These are phyloP conservation scores for Apophysomyces sp. DNA, from an alignment of 371 early-diverging fungal species.

Conservation along the genomic window DNA sequence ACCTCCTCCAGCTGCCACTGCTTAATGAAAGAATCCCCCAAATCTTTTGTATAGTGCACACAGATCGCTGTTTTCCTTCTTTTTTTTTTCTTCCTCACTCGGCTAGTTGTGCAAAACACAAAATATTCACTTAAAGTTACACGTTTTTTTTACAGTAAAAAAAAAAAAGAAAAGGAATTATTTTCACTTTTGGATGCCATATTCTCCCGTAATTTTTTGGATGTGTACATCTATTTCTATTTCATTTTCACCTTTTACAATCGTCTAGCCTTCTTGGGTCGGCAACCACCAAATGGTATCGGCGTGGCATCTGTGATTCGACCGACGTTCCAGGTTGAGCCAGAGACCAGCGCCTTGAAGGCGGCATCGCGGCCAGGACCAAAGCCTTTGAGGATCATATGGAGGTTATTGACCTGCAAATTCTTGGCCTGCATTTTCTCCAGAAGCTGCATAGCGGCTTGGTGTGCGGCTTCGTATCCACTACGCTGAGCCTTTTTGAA, in stretches of 20 bases:
- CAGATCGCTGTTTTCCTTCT: no score
- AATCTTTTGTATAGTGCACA: no score
- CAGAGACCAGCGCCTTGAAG: constrained; percentile 77
- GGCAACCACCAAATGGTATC: constrained; percentile 92
- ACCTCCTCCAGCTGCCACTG: not conserved
- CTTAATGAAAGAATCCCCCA: no score
- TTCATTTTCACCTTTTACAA: constrained; percentile 52
- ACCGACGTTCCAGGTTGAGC: constrained; percentile 72
- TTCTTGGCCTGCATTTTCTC: constrained; percentile 66
- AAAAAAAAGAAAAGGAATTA: not conserved
- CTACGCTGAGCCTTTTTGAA: constrained; percentile 89
- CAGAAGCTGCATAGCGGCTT: constrained; percentile 78
- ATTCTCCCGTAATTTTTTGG: not conserved
- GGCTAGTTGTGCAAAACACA: no score
- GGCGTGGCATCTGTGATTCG: constrained; percentile 89
- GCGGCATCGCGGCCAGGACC: constrained; percentile 94
- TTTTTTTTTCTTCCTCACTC: no score
- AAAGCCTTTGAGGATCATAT: constrained; percentile 86
- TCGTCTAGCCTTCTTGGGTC: constrained; percentile 89
- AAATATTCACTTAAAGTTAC: no score
- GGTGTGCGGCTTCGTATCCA: constrained; percentile 92
- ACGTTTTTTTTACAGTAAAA: not conserved
- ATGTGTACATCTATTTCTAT: not conserved
- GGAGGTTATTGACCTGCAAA: constrained; percentile 62
- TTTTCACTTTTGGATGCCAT: not conserved